Conservation (phyloP, 805 yeast species). For the Barnettozyma sucrosica region DNA sequence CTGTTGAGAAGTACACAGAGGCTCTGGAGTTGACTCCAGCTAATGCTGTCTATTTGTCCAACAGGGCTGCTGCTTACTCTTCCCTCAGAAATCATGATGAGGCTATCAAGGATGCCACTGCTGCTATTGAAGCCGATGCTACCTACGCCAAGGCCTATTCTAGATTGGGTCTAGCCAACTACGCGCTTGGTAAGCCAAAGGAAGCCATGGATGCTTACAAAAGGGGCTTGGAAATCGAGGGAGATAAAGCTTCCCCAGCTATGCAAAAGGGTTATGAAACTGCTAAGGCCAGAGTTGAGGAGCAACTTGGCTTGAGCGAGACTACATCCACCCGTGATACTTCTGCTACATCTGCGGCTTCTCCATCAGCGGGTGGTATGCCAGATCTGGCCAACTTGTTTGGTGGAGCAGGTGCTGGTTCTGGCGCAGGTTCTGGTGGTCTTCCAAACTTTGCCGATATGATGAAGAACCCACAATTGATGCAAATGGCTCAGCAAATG, state of each 20-base stretch:
- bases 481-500: conserved; percentile 83
- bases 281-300: conserved; percentile 82
- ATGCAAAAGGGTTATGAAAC: conserved; percentile 93
- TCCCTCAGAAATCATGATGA: conserved; percentile 65
- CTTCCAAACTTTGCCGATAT: conserved; percentile 62
- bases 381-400: conserved; percentile 59
- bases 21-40: conserved; percentile 67
- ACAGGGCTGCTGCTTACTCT: conserved; percentile 95
- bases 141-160: conserved; percentile 88
- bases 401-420: conserved; percentile 31
- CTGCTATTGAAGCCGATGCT: conserved; percentile 75
- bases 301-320: conserved; percentile 47
- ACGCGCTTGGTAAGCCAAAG: conserved; percentile 89
- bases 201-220: conserved; percentile 89
- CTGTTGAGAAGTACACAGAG: conserved; percentile 71
- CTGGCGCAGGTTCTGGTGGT: conserved; percentile 61
- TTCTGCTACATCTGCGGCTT: conserved; percentile 22
- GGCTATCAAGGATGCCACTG: conserved; percentile 80
- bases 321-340: conserved; percentile 17
- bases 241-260: conserved; percentile 75
- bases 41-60: conserved; percentile 82
- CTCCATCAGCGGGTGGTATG: conserved; percentile 39
- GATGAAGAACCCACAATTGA: conserved; percentile 86
- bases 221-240: conserved; percentile 82
- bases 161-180: conserved; percentile 88